phyloP scores from a whole-genome alignment of 208 protist species.

The Trypanosoma mega region DNA sequence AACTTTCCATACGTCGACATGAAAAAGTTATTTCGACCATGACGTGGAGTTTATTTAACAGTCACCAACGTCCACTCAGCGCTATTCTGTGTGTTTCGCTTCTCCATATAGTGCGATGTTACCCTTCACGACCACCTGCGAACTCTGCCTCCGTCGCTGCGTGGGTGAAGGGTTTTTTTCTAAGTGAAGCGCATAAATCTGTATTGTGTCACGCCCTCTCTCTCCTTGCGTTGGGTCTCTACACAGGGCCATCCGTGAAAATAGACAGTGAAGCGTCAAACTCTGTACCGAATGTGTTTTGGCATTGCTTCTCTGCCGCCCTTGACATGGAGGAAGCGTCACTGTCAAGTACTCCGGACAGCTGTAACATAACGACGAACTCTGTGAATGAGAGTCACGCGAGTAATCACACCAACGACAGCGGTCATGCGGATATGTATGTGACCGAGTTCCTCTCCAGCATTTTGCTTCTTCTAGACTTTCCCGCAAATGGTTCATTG shows the following conservation, averaged over 20 bases:
- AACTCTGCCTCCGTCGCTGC: background rate
- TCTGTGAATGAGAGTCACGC: too few relatives aligned
- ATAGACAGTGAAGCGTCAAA: background rate
- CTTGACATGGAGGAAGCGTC: background rate
- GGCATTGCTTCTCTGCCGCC: background rate
- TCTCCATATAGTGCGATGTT: constrained; percentile 21
- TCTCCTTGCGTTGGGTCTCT: constrained; percentile 16
- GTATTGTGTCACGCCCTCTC: constrained; percentile 19
- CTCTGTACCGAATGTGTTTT: constrained; percentile 6
- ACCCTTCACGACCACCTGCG: background rate
- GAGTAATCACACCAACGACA: too few relatives aligned
- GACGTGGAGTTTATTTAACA: constrained; percentile 7
- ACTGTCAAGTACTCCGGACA: too few relatives aligned
- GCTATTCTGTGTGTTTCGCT: constrained; percentile 3
- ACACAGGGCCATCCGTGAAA: constrained; percentile 1
- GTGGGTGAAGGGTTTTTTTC: background rate
- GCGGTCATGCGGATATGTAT: too few relatives aligned
- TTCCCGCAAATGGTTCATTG: too few relatives aligned
- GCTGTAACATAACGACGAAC: too few relatives aligned
- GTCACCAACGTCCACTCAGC: background rate
- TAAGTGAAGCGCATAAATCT: background rate
- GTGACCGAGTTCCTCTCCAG: too few relatives aligned
- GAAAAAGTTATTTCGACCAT: constrained; percentile 7
- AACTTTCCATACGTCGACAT: background rate
- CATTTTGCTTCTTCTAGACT: too few relatives aligned